Percentiles rank a stretch among this genome's conserved stretches.
Evolutionary conservation across 2,329 filamentous ascomycete genomes (phyloP).

Genomic region (Aspergillus ustus): DNA sequence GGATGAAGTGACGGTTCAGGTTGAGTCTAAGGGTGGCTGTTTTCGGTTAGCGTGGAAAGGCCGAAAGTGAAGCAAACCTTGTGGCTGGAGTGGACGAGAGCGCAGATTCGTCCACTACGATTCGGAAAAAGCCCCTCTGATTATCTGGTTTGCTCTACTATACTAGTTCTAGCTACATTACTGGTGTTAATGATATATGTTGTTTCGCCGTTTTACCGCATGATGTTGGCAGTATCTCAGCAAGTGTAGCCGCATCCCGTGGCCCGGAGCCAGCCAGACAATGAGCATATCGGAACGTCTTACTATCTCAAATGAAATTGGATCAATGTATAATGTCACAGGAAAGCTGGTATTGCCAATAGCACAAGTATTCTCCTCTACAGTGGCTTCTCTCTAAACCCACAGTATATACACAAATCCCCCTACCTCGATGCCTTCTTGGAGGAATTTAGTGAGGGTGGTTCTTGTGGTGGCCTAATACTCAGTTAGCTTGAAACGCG

Average conservation of each 20-base stretch:
- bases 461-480: constrained; percentile 98
- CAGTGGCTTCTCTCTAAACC: constrained; percentile 37
- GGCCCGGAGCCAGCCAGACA: neutral
- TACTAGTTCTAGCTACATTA: neutral
- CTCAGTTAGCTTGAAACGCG: constrained; percentile 18
- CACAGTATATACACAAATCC: constrained; percentile 48
- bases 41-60: constrained; percentile 45
- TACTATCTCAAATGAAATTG: neutral
- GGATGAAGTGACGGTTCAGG: constrained; percentile 41
- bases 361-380: constrained; percentile 31
- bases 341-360: constrained; percentile 9
- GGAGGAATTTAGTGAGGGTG: constrained; percentile 79
- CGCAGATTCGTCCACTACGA: neutral
- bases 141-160: neutral
- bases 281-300: neutral
- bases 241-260: neutral
- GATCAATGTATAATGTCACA: constrained; percentile 6
- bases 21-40: constrained; percentile 47
- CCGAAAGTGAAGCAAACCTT: constrained; percentile 30
- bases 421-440: constrained; percentile 26
- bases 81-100: constrained; percentile 23
- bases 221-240: neutral
- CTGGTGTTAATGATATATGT: neutral
- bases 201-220: neutral
- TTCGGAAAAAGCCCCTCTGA: neutral